phyloP scores from a whole-genome alignment of 2,329 filamentous ascomycete species.

The Hypoxylon rubiginosum region DNA sequence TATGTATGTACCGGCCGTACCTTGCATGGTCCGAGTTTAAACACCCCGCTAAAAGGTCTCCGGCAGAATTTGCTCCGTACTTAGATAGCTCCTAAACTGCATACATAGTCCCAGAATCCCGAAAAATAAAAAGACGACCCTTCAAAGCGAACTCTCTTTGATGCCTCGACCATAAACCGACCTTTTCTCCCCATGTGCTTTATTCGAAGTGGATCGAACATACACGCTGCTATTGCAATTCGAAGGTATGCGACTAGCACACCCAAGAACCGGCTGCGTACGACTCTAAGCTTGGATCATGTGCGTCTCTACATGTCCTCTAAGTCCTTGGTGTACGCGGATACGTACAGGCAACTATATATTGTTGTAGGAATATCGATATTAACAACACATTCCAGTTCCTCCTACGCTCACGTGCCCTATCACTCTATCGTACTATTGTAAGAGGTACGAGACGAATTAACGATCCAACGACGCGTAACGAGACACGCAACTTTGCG shows the following conservation, averaged over 20 bases:
- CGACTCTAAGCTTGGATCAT: constrained; percentile 69
- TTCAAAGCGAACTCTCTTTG: constrained; percentile 11
- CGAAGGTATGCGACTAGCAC: constrained; percentile 56
- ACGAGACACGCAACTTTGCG: constrained; percentile 69
- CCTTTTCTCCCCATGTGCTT: constrained; percentile 40
- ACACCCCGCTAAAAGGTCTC: not conserved
- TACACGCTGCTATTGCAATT: constrained; percentile 40
- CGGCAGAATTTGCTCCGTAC: not conserved
- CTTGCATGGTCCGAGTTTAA: not conserved
- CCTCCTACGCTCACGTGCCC: constrained; percentile 66
- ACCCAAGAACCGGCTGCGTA: constrained; percentile 56
- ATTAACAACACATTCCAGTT: constrained; percentile 60
- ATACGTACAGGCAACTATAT: not conserved
- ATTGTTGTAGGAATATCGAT: not conserved
- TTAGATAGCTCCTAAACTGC: not conserved
- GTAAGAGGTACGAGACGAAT: constrained; percentile 68
- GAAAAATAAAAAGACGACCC: not conserved
- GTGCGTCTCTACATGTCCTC: constrained; percentile 53
- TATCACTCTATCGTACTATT: constrained; percentile 71
- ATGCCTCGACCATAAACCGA: constrained; percentile 27
- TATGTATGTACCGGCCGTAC: not conserved
- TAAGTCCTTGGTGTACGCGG: not conserved
- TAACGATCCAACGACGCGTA: constrained; percentile 62
- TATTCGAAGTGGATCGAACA: constrained; percentile 33
- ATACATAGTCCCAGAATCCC: not conserved